These are phyloP conservation scores for Dalechampia spathulata DNA, from an alignment of 441 rosid species.

Conservation along the genomic window DNA sequence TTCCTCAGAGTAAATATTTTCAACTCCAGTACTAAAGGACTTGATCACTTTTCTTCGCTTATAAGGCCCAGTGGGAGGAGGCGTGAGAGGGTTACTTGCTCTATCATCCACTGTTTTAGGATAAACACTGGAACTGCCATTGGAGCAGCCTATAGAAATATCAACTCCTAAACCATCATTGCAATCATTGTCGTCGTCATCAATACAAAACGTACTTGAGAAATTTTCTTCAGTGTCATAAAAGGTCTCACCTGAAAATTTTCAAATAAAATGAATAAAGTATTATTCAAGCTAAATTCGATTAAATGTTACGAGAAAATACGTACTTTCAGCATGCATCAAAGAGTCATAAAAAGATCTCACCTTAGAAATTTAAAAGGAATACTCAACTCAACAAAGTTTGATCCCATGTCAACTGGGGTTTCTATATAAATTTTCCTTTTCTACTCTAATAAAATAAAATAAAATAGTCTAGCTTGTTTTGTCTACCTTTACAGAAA, in stretches of 20 bases:
- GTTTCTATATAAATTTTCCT: too few species aligned
- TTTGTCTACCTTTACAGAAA: neutral
- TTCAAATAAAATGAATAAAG: neutral
- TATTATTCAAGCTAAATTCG: neutral
- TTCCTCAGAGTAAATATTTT: conserved; percentile 59
- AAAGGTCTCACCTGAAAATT: conserved; percentile 63
- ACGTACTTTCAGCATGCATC: neutral
- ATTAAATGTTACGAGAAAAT: neutral
- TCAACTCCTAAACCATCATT: conserved; percentile 2
- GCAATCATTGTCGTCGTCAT: conserved; percentile 28
- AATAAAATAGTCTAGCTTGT: neutral
- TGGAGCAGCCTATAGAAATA: conserved; percentile 31
- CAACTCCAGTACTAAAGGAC: conserved; percentile 32
- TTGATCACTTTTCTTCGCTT: conserved; percentile 68
- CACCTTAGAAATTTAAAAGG: conserved; percentile 44
- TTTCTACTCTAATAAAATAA: too few species aligned
- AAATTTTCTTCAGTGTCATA: conserved; percentile 70
- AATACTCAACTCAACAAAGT: too few species aligned
- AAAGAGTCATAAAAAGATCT: conserved; percentile 28
- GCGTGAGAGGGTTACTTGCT: conserved; percentile 44
- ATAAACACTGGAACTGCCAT: conserved; percentile 34
- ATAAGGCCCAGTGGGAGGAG: conserved; percentile 58
- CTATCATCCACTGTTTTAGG: conserved; percentile 21
- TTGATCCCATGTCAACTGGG: too few species aligned
- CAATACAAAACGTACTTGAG: conserved; percentile 14